A percentile compares a stretch with the other conserved stretches of the same genome.
phyloP scores from a whole-genome alignment of 805 yeast genomes.

The Candida caryicola region DNA sequence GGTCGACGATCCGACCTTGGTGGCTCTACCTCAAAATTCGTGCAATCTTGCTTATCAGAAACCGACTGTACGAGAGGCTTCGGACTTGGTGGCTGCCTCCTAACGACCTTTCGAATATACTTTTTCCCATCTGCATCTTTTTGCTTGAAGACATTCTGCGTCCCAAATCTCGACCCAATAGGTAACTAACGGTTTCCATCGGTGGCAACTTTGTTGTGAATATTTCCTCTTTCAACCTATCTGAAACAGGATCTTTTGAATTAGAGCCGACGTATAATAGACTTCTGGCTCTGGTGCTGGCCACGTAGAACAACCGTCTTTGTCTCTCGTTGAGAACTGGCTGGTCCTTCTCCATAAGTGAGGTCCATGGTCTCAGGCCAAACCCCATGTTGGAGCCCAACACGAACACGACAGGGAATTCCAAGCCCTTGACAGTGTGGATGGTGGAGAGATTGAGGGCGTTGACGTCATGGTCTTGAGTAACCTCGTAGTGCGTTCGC shows the following conservation, averaged over 20 bases:
- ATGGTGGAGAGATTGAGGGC: constrained; percentile 61
- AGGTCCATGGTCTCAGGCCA: constrained; percentile 2
- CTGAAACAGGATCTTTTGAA: background rate
- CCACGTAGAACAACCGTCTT: constrained; percentile 57
- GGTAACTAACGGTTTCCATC: background rate
- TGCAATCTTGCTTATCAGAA: too few species aligned
- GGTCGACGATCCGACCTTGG: background rate
- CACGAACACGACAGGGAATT: constrained; percentile 66
- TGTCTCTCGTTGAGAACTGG: background rate
- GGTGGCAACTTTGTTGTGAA: background rate
- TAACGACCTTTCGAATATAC: background rate
- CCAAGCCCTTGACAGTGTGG: constrained; percentile 73
- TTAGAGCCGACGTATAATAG: constrained; percentile 35
- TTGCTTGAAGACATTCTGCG: background rate
- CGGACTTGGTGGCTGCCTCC: background rate
- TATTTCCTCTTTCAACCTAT: background rate
- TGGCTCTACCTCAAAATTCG: background rate
- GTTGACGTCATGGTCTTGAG: constrained; percentile 21
- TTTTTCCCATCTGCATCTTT: background rate
- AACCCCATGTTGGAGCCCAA: constrained; percentile 10
- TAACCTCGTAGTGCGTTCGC: constrained; percentile 38
- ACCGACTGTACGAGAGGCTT: too few species aligned
- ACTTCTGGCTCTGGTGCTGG: constrained; percentile 58
- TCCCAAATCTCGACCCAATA: background rate
- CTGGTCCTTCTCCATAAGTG: background rate